phyloP scores from a whole-genome alignment of 306 rosid genomes.

The Oemleria cerasiformis region DNA sequence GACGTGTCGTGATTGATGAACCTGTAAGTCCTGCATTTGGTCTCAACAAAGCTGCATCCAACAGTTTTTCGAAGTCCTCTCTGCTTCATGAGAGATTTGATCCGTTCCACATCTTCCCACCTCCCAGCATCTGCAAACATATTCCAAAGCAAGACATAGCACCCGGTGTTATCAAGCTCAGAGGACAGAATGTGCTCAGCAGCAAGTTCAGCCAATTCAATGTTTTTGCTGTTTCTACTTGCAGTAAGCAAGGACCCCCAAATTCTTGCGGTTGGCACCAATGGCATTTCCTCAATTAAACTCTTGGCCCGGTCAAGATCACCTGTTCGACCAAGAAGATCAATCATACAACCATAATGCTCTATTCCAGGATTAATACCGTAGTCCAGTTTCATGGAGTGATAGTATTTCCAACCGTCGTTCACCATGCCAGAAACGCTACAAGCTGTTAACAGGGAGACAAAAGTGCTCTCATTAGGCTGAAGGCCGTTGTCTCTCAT shows the following conservation, averaged over 20 bases:
- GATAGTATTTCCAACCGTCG: conserved; percentile 45
- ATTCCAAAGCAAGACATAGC: conserved; percentile 50
- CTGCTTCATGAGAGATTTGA: conserved; percentile 38
- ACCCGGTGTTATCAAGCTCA: conserved; percentile 51
- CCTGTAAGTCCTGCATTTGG: conserved; percentile 24
- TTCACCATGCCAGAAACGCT: conserved; percentile 49
- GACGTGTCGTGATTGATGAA: conserved; percentile 43
- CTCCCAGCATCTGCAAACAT: conserved; percentile 54
- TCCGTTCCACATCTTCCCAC: conserved; percentile 44
- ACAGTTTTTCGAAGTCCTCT: conserved; percentile 36
- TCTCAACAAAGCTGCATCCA: conserved; percentile 41
- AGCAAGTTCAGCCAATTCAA: conserved; percentile 48
- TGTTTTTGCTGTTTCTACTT: conserved; percentile 43
- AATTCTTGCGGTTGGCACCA: conserved; percentile 48
- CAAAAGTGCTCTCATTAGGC: conserved; percentile 51
- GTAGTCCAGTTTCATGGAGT: conserved; percentile 40
- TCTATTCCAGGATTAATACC: conserved; percentile 51
- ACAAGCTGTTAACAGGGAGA: conserved; percentile 52
- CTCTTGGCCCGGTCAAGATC: conserved; percentile 42
- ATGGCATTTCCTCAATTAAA: conserved; percentile 45
- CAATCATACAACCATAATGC: conserved; percentile 59
- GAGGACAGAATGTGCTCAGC: conserved; percentile 35
- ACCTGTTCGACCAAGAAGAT: conserved; percentile 48
- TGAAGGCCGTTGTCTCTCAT: conserved; percentile 38
- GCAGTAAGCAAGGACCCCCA: conserved; percentile 65